Percentiles rank a stretch among this genome's conserved stretches.
Evolutionary conservation across 768 basidiomycete genomes (phyloP).

Genomic region (Tylopilus subfusipes): DNA sequence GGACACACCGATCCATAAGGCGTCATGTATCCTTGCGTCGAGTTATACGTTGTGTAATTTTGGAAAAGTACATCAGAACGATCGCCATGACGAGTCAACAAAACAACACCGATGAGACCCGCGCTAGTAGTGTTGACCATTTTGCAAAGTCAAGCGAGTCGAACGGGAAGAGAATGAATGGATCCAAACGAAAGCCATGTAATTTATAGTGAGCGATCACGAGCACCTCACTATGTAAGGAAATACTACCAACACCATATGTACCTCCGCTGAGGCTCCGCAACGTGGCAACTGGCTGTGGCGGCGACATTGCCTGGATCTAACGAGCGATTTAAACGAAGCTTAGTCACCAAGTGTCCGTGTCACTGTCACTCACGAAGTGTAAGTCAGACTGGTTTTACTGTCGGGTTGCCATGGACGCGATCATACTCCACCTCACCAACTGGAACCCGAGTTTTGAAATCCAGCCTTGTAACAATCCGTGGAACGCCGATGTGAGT

Average conservation of each 20-base stretch:
- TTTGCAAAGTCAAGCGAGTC: neutral
- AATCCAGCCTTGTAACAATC: too few species aligned
- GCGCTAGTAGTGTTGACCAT: constrained; percentile 28
- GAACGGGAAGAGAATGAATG: neutral
- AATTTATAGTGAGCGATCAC: constrained; percentile 13
- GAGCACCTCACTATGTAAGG: neutral
- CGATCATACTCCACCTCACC: too few species aligned
- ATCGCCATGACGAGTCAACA: constrained; percentile 76
- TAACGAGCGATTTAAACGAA: neutral
- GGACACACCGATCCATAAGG: constrained; percentile 65
- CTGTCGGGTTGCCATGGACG: neutral
- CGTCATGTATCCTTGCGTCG: constrained; percentile 61
- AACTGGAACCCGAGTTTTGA: too few species aligned
- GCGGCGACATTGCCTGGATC: neutral
- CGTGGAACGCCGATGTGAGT: too few species aligned
- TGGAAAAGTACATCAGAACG: constrained; percentile 59
- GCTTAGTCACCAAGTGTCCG: neutral
- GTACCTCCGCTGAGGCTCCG: neutral
- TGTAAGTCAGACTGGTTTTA: neutral
- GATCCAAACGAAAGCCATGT: neutral
- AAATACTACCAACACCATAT: neutral
- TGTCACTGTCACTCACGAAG: neutral
- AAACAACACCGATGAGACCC: constrained; percentile 63
- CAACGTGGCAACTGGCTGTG: neutral
- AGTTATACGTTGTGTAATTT: constrained; percentile 67